Percentiles rank a stretch among this genome's conserved stretches.
Conservation (phyloP, 331 rosid genomes). For the Cucumis variabilis region DNA sequence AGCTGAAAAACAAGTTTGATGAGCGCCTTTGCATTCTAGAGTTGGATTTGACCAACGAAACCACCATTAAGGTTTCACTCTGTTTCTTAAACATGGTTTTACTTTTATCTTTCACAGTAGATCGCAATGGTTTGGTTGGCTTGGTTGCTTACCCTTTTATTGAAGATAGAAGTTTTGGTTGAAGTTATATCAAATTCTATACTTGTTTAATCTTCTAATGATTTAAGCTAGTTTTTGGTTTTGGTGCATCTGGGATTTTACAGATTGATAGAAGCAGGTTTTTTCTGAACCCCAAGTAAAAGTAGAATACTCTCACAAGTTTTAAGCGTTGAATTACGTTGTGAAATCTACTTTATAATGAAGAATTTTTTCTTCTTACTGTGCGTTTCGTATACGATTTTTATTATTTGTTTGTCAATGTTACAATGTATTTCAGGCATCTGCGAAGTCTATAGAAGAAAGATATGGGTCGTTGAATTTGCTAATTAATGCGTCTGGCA, state of each 20-base stretch:
- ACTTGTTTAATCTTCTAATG: neutral
- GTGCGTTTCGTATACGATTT: neutral
- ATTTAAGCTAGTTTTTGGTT: neutral
- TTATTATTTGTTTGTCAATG: neutral
- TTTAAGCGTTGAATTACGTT: neutral
- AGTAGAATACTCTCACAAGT: neutral
- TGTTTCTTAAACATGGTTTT: neutral
- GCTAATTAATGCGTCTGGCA: constrained; percentile 88
- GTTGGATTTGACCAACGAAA: constrained; percentile 79
- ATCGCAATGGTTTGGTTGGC: constrained; percentile 14
- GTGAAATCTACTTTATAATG: neutral
- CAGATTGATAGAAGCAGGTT: neutral
- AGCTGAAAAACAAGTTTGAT: constrained; percentile 61
- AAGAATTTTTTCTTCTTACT: neutral
- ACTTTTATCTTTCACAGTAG: neutral
- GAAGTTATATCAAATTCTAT: neutral
- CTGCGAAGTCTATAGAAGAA: constrained; percentile 69
- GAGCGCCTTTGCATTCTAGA: constrained; percentile 66
- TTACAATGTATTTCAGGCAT: constrained; percentile 60
- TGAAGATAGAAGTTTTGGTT: constrained; percentile 16
- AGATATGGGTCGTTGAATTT: constrained; percentile 82
- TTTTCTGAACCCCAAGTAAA: neutral
- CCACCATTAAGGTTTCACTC: constrained; percentile 77
- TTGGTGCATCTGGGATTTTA: neutral
- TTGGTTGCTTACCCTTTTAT: neutral